Evolutionary conservation across 352 stramenopile species (phyloP), one percentile per base, ranked within the genome.

Genomic region (Hyaloperonospora brassicae): DNA sequence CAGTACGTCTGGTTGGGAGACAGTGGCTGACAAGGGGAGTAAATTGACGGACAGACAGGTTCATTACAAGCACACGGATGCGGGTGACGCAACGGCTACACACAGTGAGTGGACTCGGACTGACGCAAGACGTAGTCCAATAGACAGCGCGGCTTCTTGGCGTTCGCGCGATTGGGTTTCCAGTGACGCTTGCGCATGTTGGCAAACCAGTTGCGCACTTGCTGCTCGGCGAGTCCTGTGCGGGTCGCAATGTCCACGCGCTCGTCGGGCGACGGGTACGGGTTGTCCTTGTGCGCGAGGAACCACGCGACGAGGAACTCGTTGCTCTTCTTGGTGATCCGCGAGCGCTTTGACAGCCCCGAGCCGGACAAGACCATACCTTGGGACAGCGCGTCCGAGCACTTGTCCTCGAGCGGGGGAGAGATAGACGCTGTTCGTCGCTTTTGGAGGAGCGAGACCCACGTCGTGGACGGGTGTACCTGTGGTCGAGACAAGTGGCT

Each of bases 161-260:
- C 49, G 42, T 72, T 83, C n/a, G 63, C 31, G 25, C 65, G 64
- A 36, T 73, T 86, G n/a, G 83, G 83, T 48, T 90, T 91, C 83
- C 83, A 93, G 62, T 93, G 83, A 44, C 83, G 80, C 56, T 93
- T 93, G 44, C 83, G 83, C 80, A 93, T 93, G 57, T 93, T 93
- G 17, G 83, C 81, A 62, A 93, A 93, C 83, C 83, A 93, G 52
- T 93, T 91, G 57, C 81, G 81, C 53, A 93, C 81, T 54, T 93
- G 83, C 50, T 89, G 81, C 62, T 91, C 83, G 5, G 71, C 75
- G 25, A 93, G 57, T 0, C 77, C 78, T 2, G 80, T 91, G 47
- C 72, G 74, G 4, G 72, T 68, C 3, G 83, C 80, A 40, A 93
- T 91, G 41, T 84, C 62, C 17, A 62, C 12, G 24, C 83, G 83